Evolutionary conservation across 306 rosid genomes (phyloP).

Genomic region (Ziziphus jujuba): DNA sequence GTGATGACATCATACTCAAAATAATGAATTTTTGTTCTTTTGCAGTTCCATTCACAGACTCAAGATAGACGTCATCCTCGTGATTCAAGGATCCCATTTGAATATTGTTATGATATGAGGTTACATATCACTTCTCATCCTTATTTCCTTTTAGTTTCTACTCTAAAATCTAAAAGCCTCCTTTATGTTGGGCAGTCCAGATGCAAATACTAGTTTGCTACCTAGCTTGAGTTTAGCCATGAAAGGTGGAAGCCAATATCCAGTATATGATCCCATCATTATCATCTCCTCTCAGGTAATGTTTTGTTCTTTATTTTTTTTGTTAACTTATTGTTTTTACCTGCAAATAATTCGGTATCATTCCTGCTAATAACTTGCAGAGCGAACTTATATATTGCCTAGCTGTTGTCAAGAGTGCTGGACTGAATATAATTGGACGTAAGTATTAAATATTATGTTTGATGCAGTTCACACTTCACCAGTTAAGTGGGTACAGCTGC

Average conservation of each 20-base stretch:
- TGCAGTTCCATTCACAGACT: slow-evolving; percentile 79
- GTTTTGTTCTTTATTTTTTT: slow-evolving; percentile 7
- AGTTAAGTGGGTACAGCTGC: slow-evolving; percentile 6
- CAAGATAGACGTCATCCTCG: slow-evolving; percentile 57
- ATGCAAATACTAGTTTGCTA: slow-evolving; percentile 65
- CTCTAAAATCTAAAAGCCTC: slow-evolving; percentile 21
- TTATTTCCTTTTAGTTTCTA: slow-evolving; percentile 9
- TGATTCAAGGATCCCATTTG: slow-evolving; percentile 82
- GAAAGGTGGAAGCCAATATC: slow-evolving; percentile 78
- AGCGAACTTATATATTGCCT: slow-evolving; percentile 78
- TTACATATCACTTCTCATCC: slow-evolving; percentile 25
- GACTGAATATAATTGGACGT: slow-evolving; percentile 84
- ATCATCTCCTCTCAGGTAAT: slow-evolving; percentile 71
- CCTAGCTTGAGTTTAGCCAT: slow-evolving; percentile 74
- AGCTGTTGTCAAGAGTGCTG: slow-evolving; percentile 77
- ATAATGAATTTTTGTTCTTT: slow-evolving; percentile 13
- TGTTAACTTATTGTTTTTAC: slow-evolving; percentile 17
- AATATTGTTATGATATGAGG: slow-evolving; percentile 94
- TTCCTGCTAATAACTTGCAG: slow-evolving; percentile 47
- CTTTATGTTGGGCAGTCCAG: slow-evolving; percentile 54
- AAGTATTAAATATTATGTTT: slow-evolving; percentile 44
- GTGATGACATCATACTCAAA: slow-evolving; percentile 3
- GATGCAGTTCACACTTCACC: slow-evolving; percentile 1
- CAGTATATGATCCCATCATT: slow-evolving; percentile 74
- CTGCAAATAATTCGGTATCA: slow-evolving; percentile 20